These are phyloP conservation scores for Trichoderma afroharzianum DNA, from an alignment of 2,329 filamentous ascomycete genomes.

Conservation along the genomic window DNA sequence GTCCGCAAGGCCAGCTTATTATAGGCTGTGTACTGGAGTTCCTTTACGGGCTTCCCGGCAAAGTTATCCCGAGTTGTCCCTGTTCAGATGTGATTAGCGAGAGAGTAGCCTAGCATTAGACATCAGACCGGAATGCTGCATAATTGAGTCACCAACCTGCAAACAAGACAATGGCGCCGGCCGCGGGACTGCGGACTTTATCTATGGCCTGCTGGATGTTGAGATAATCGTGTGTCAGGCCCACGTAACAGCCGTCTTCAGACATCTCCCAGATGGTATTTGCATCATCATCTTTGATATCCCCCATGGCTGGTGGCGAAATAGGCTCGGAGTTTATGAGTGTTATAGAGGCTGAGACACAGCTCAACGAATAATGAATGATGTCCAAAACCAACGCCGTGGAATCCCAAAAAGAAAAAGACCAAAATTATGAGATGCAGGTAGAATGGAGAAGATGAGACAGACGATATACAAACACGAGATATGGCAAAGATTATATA, in stretches of 20 bases:
- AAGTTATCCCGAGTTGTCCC: conserved; percentile 78
- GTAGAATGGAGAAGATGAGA: neutral
- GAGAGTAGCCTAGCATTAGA: neutral
- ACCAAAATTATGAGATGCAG: neutral
- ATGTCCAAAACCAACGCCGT: neutral
- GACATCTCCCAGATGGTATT: conserved; percentile 36
- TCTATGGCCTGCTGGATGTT: conserved; percentile 56
- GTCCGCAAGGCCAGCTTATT: conserved; percentile 64
- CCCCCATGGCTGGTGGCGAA: conserved; percentile 17
- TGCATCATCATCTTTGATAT: conserved; percentile 20
- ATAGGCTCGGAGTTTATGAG: neutral
- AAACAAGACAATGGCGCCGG: conserved; percentile 74
- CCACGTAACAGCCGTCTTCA: conserved; percentile 59
- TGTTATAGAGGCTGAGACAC: neutral
- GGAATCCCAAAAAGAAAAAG: neutral
- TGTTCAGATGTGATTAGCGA: conserved; percentile 27
- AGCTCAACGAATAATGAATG: neutral
- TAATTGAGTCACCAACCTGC: conserved; percentile 47
- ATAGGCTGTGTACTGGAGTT: conserved; percentile 75
- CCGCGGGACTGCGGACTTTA: conserved; percentile 66
- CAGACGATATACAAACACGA: neutral
- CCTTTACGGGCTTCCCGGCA: conserved; percentile 64
- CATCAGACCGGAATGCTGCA: neutral
- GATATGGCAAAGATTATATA: neutral
- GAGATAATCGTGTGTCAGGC: conserved; percentile 62